These are phyloP conservation scores for Leptographium flavum DNA, from an alignment of 2,329 filamentous ascomycete genomes.

Conservation along the genomic window DNA sequence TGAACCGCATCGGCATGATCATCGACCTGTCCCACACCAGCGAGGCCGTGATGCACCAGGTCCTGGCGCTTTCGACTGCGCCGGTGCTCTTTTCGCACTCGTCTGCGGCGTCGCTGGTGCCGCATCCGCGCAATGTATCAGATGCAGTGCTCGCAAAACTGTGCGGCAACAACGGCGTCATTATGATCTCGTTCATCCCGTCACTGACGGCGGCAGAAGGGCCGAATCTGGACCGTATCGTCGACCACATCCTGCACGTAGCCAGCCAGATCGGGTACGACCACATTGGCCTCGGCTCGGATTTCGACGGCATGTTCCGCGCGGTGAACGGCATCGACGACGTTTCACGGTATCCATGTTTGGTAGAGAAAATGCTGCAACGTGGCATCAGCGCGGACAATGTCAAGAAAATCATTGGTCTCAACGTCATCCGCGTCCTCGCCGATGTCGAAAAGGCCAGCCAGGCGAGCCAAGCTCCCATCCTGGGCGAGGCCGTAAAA, in stretches of 20 bases:
- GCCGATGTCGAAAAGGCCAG: no score
- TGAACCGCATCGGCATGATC: constrained; percentile 5
- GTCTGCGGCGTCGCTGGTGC: neutral
- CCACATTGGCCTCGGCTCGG: constrained; percentile 74
- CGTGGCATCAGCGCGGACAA: no score
- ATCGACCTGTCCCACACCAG: constrained; percentile 5
- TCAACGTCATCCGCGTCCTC: no score
- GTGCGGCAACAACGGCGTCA: constrained; percentile 14
- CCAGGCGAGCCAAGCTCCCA: no score
- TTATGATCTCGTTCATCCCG: constrained; percentile 21
- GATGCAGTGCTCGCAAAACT: constrained; percentile 23
- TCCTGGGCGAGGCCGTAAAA: no score
- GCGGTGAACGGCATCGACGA: constrained; percentile 67
- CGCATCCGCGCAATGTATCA: constrained; percentile 22
- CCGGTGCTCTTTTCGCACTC: constrained; percentile 3
- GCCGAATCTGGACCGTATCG: constrained; percentile 46
- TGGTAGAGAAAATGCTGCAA: no score
- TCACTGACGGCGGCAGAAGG: constrained; percentile 20
- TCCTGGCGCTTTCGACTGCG: neutral
- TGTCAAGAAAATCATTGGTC: no score
- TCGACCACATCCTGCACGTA: constrained; percentile 64
- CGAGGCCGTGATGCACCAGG: constrained; percentile 4
- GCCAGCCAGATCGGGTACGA: constrained; percentile 72
- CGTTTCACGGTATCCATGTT: constrained; percentile 74
- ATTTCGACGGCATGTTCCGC: constrained; percentile 63